These are phyloP conservation scores for Agrocybe pediades DNA, from an alignment of 768 basidiomycete genomes.

Conservation along the genomic window DNA sequence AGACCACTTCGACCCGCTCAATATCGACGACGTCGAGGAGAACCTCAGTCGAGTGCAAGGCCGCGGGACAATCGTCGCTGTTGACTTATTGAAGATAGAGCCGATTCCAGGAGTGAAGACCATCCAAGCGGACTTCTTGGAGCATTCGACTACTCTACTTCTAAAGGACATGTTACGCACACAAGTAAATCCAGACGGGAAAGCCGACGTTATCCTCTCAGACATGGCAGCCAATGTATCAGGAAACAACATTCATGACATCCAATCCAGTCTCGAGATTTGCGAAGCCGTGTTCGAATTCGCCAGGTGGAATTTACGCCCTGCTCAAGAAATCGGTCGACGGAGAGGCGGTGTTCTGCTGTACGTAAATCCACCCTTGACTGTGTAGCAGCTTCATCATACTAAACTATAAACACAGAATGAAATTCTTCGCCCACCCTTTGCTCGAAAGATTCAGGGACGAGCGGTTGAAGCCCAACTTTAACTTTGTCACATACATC, in stretches of 20 bases:
- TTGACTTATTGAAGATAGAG: slow-evolving; percentile 77
- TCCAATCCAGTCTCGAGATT: slow-evolving; percentile 69
- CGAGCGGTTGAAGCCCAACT: slow-evolving; percentile 58
- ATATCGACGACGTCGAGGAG: slow-evolving; percentile 33
- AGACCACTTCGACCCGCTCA: slow-evolving; percentile 41
- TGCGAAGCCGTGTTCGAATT: slow-evolving; percentile 76
- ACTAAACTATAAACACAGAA: slow-evolving; percentile 39
- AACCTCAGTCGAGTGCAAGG: slow-evolving; percentile 18
- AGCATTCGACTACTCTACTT: slow-evolving; percentile 44
- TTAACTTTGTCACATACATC: slow-evolving; percentile 63
- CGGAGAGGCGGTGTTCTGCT: slow-evolving; percentile 55
- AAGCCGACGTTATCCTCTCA: slow-evolving; percentile 80
- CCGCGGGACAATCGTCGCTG: slow-evolving; percentile 63
- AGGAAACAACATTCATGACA: slow-evolving; percentile 70
- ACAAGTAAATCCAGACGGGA: slow-evolving; percentile 30
- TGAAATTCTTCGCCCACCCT: slow-evolving; percentile 88
- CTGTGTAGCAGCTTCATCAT: not conserved
- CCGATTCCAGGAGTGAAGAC: slow-evolving; percentile 74
- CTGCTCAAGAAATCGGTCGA: slow-evolving; percentile 43
- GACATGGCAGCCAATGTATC: slow-evolving; percentile 90
- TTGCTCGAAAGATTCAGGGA: slow-evolving; percentile 64
- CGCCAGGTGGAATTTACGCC: slow-evolving; percentile 51
- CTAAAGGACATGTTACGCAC: slow-evolving; percentile 40
- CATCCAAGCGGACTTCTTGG: slow-evolving; percentile 80
- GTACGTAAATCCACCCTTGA: slow-evolving; percentile 36